Evolutionary conservation across 495 filamentous ascomycete species (phyloP), one percentile per base, ranked within the genome.

Genomic region (Xylaria grammica): DNA sequence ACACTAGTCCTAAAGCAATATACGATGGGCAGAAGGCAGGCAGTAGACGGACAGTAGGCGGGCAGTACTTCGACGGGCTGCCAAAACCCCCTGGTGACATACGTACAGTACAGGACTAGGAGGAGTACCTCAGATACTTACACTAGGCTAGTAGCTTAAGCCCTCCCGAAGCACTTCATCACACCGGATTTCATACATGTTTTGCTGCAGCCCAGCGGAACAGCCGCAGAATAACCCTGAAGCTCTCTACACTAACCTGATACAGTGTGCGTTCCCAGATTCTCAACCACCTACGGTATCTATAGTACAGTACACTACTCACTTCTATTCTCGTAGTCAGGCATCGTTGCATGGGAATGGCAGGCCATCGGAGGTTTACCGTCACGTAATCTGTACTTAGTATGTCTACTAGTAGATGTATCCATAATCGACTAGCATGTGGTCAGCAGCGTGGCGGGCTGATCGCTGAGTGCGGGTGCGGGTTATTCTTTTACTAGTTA

Each of bases 151-250:
- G 50, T 34, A 32, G 34, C 34, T 24, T 55, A 32, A 32, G 36
- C 52, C 52, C 26, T 17, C 52, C 54, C 54, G 54, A 22, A 36
- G 36, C 42, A 36, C 38, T 34, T 51, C 22, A 63, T 55, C 60
- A 48, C 50, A 55, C 40, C 32, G 60, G 50, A 55, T 63, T 63
- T 63, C 60, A 46, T 54, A 63, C 60, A 63, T 55, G 60, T 63
- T 54, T 63, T 63, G 51, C 60, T 63, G 60, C 60, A 63, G 60
- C 60, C 60, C 60, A 63, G 60, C 50, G 60, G 60, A 55, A 54
- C 40, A 30, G 50, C 27, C 51, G 22, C 50, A 55, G 48, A n/a
- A 30, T 13, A 63, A 54, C 60, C 60, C 60, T 54, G 49, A 26
- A 36, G 22, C 5, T 13, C 29, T 13, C 29, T 52, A 52, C 36